Base-by-base conservation (phyloP, 768 basidiomycete species). In the Cystofilobasidium bisporidii region DNA sequence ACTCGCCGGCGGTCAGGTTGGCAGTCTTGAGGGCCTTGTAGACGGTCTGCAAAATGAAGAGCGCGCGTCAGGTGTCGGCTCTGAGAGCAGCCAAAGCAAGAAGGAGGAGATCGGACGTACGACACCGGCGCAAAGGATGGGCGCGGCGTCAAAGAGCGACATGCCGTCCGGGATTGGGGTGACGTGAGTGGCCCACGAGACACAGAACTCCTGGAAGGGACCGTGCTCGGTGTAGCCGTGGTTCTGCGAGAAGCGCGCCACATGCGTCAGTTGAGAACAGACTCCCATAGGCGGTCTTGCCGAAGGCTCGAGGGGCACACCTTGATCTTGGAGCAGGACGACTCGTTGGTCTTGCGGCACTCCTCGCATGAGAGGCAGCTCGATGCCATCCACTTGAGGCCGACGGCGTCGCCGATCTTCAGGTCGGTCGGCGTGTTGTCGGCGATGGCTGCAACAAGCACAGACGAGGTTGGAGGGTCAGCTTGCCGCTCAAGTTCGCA, bases 141-240 rank as follows among this genome's bases (percentile, higher is more conserved):
- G 84, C 2, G 83, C 82, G 65, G 86, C 87, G 47, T 81, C 81
- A 40, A 88, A 74, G 45, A 81, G 73, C 53, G 77, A 73, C 30
- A 83, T 70, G 9, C 75, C 78, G 0, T 87, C 83, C 5, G 91
- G 91, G 72, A 93, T 90, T 8, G 84, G 86, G 6, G 90, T 90
- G 48, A 93, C 86, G 69, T 82, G 82, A 65, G 83, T 79, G 24
- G 86, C 84, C 24, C 30, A 57, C 30, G 53, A 65, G 32, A 67
- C 77, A 47, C 72, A 70, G 64, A 80, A 81, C 71, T 80, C 76
- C 60, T 74, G 73, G 80, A 90, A 91, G 8, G 87, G 87, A 63
- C 90, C 91, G 71, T 90, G 84, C 59, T 86, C 81, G 40, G 81
- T 84, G 78, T 85, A 88, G 2, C 91, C 90, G 61, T 83, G 85